Conservation (phyloP, 2,329 filamentous ascomycete species). For the Aspergillus viridinutans region DNA sequence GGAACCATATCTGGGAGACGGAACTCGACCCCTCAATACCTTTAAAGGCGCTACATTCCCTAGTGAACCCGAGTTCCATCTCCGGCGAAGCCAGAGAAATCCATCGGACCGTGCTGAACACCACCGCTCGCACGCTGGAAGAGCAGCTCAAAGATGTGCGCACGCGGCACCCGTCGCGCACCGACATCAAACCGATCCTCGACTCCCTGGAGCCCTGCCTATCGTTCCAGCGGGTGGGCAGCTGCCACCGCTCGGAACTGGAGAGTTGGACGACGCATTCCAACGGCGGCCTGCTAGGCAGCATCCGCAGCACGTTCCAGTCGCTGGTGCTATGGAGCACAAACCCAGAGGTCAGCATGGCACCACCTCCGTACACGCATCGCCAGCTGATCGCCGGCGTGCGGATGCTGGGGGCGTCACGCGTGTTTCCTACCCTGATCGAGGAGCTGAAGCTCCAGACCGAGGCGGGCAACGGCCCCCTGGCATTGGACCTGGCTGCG, state of each 20-base stretch:
- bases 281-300: conserved; percentile 44
- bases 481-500: conserved; percentile 43
- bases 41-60: conserved; percentile 52
- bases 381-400: conserved; percentile 47
- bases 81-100: conserved; percentile 58
- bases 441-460: conserved; percentile 42
- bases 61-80: conserved; percentile 54
- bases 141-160: conserved; percentile 50
- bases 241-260: conserved; percentile 46
- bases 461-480: conserved; percentile 36
- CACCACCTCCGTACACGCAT: conserved; percentile 54
- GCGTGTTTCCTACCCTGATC: conserved; percentile 35
- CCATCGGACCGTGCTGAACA: conserved; percentile 56
- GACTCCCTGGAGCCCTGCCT: conserved; percentile 49
- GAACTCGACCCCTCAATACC: conserved; percentile 49
- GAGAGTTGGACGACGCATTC: conserved; percentile 49
- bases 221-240: conserved; percentile 48
- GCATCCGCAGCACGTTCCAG: conserved; percentile 49
- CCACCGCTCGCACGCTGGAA: conserved; percentile 50
- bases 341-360: conserved; percentile 47
- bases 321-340: conserved; percentile 52
- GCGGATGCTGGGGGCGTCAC: conserved; percentile 37
- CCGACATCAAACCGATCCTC: conserved; percentile 51
- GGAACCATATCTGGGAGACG: conserved; percentile 51
- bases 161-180: conserved; percentile 46